A percentile compares a stretch with the other conserved stretches of the same genome.
Evolutionary conservation across 176 grass and related monocot genomes (phyloP).

Genomic region (Aegilops tauschii): DNA sequence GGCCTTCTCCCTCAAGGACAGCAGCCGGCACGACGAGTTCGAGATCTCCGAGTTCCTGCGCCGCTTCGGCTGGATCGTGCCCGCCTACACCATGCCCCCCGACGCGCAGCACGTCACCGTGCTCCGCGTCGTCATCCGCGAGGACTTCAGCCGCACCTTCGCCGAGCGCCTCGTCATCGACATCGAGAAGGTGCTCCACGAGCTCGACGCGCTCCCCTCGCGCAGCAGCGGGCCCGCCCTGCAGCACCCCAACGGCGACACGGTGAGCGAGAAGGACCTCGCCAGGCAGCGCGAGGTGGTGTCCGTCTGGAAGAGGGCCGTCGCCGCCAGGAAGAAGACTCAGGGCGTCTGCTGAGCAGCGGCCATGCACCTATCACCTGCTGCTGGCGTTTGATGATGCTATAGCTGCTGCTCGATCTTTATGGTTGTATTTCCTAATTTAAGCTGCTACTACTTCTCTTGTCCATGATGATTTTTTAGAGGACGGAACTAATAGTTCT

Average conservation of each 20-base stretch:
- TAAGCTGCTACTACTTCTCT: not conserved
- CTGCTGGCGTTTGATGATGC: not conserved
- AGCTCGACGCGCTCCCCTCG: conserved; percentile 52
- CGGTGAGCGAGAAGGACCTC: conserved; percentile 11
- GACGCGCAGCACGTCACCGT: conserved; percentile 78
- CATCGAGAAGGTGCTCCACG: conserved; percentile 72
- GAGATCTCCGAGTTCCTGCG: conserved; percentile 84
- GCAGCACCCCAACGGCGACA: not conserved
- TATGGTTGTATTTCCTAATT: not conserved
- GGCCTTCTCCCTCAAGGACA: conserved; percentile 96
- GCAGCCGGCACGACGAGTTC: conserved; percentile 69
- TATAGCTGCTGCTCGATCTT: not conserved
- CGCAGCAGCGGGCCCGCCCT: not conserved
- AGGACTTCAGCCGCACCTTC: conserved; percentile 91
- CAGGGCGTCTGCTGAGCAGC: conserved; percentile 49
- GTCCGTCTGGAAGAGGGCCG: conserved; percentile 57
- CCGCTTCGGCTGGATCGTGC: conserved; percentile 92
- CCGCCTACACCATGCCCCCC: conserved; percentile 88
- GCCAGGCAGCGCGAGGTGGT: conserved; percentile 42
- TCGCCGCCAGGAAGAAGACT: conserved; percentile 58
- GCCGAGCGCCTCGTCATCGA: conserved; percentile 80
- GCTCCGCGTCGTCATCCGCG: conserved; percentile 71
- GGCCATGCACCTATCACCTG: not conserved
- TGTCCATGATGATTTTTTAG: not conserved
- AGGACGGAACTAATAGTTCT: not conserved